These are phyloP conservation scores for Boeremia exigua DNA, from an alignment of 2,329 filamentous ascomycete genomes.

Conservation along the genomic window DNA sequence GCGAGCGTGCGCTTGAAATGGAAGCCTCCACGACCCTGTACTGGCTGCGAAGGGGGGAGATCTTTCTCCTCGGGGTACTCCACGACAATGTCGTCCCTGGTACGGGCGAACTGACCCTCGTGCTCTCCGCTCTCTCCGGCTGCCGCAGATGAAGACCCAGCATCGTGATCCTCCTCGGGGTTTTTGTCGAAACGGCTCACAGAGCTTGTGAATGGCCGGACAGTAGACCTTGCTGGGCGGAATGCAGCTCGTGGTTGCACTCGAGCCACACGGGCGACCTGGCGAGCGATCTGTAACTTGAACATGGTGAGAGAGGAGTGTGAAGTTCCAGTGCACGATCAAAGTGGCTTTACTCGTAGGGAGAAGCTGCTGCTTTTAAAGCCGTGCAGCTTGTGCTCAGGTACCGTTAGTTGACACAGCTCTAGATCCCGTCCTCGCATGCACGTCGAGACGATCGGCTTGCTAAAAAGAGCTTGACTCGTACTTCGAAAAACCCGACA, in stretches of 20 bases:
- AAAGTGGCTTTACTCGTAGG: neutral
- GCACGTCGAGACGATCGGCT: constrained; percentile 18
- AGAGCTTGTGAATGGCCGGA: constrained; percentile 39
- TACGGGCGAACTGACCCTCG: constrained; percentile 77
- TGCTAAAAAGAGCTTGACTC: constrained; percentile 15
- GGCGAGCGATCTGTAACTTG: constrained; percentile 41
- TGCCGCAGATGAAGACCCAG: constrained; percentile 45
- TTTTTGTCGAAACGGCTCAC: constrained; percentile 38
- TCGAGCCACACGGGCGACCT: constrained; percentile 34
- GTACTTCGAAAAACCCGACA: neutral
- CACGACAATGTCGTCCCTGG: constrained; percentile 77
- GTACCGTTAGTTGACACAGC: constrained; percentile 19
- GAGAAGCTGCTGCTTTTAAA: constrained; percentile 10
- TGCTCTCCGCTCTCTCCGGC: constrained; percentile 54
- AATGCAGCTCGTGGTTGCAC: constrained; percentile 37
- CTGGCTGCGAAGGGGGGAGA: constrained; percentile 72
- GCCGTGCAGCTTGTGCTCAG: constrained; percentile 15
- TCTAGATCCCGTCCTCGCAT: constrained; percentile 15
- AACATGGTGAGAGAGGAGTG: constrained; percentile 35
- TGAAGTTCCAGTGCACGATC: neutral
- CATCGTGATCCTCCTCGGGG: constrained; percentile 36
- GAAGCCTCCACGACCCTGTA: constrained; percentile 77
- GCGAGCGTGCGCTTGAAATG: constrained; percentile 86
- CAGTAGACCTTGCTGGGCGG: constrained; percentile 24
- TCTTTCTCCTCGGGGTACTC: constrained; percentile 78